Percentiles rank a stretch among this genome's conserved stretches.
Conservation (phyloP, 108 stramenopile species). For the Mediolabrus comicus region DNA sequence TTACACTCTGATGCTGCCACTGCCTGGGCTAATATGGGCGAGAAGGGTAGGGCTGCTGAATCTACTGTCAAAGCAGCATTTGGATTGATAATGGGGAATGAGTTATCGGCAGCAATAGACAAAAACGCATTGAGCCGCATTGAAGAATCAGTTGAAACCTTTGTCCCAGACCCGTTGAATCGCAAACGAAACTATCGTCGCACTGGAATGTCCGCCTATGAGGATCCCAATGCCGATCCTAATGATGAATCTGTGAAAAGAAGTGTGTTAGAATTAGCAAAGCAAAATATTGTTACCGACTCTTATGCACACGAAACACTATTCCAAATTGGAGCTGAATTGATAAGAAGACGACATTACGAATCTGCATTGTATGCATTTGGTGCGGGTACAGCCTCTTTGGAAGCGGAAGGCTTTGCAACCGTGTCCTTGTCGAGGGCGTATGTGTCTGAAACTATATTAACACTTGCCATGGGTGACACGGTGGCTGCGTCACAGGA, state of each 20-base stretch:
- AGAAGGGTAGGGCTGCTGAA: conserved; percentile 63
- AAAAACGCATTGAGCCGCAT: conserved; percentile 56
- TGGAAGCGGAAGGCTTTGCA: conserved; percentile 67
- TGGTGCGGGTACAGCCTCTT: conserved; percentile 65
- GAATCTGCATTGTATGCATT: conserved; percentile 79
- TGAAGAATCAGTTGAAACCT: conserved; percentile 75
- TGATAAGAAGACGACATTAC: conserved; percentile 61
- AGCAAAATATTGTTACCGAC: conserved; percentile 57
- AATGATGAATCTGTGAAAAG: conserved; percentile 29
- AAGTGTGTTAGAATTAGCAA: conserved; percentile 53
- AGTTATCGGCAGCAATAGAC: conserved; percentile 33
- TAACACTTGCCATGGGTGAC: conserved; percentile 84
- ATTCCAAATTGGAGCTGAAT: conserved; percentile 47
- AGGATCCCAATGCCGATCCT: conserved; percentile 26
- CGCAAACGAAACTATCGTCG: conserved; percentile 71
- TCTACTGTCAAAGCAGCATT: conserved; percentile 60
- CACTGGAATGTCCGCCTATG: conserved; percentile 68
- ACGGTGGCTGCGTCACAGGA: conserved; percentile 70
- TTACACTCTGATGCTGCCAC: conserved; percentile 63
- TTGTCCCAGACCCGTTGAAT: conserved; percentile 82
- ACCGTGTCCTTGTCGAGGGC: conserved; percentile 68
- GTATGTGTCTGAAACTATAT: conserved; percentile 69
- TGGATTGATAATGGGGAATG: conserved; percentile 56
- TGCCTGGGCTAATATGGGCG: conserved; percentile 66
- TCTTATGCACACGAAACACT: conserved; percentile 80